phyloP scores from a whole-genome alignment of 805 yeast genomes.

The Candida vartiovaarae region DNA sequence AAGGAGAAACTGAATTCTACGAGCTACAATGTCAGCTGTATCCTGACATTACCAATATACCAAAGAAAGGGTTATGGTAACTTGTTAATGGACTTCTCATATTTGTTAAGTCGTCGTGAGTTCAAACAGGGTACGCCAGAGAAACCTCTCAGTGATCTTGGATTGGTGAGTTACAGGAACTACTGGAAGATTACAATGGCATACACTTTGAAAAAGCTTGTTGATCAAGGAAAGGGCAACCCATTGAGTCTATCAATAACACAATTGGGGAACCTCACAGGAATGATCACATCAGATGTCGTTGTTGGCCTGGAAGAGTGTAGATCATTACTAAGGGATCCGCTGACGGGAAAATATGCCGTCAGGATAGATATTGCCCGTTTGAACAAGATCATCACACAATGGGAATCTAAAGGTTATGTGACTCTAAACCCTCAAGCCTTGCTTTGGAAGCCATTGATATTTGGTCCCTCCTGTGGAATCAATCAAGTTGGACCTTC shows the following conservation, averaged over 20 bases:
- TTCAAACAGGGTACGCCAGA: conserved; percentile 88
- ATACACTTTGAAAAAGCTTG: conserved; percentile 22
- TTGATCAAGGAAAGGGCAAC: conserved; percentile 3
- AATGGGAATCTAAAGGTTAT: conserved; percentile 51
- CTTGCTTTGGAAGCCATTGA: conserved; percentile 74
- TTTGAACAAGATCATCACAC: conserved; percentile 35
- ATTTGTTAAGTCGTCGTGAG: conserved; percentile 68
- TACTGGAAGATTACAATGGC: conserved; percentile 77
- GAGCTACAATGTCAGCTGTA: conserved; percentile 83
- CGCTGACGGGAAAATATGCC: conserved; percentile 39
- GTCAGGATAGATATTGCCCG: conserved; percentile 41
- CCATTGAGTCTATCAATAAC: conserved; percentile 41
- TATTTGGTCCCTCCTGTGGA: conserved; percentile 84
- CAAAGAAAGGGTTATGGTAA: conserved; percentile 89
- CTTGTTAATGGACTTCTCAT: conserved; percentile 83
- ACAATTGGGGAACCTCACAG: conserved; percentile 61
- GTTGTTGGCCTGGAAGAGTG: conserved; percentile 80
- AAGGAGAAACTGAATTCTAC: conserved; percentile 73
- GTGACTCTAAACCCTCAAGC: conserved; percentile 42
- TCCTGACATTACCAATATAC: conserved; percentile 78
- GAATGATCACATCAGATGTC: conserved; percentile 83
- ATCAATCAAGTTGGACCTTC: conserved; percentile 43
- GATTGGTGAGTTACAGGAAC: conserved; percentile 75
- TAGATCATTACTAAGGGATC: conserved; percentile 47
- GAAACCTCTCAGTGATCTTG: conserved; percentile 85